Evolutionary conservation across 2,329 filamentous ascomycete species (phyloP), one percentile per base, ranked within the genome.

Genomic region (Orbilia blumenaviensis): DNA sequence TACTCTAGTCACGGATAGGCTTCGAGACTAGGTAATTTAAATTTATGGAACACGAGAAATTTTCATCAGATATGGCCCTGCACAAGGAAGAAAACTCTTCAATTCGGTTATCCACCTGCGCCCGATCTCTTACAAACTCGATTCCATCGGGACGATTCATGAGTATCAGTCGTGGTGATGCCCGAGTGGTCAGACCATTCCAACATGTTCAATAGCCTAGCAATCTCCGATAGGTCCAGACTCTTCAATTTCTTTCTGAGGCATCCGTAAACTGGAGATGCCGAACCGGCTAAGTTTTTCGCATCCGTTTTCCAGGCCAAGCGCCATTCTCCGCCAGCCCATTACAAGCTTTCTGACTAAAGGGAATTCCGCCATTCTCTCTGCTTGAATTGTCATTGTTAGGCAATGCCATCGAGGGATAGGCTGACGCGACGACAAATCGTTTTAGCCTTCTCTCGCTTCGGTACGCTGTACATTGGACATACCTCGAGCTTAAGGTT

Each of bases 261-360:
- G 60, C 66, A 67, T 52, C 58, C 54, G 61, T 62, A 66, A 75
- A 72, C 61, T 68, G 56, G 62, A 75, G 62, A 74, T 66, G 69
- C 69, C 61, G 69, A 74, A 74, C 62, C 69, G 69, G 69, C 69
- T 66, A 74, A 74, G 62, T 56, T 34, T n/a, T 61, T 64, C 63
- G 71, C 62, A 66, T 74, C 32, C 36, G 50, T 68, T 68, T 75
- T 63, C 44, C 62, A 66, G 44, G 54, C 34, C 46, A 62, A 75
- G 71, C 34, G 44, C 46, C 41, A 21, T 25, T 18, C 38, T 25
- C 66, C 36, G 56, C 42, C 56, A 25, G 21, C 46, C 63, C 32
- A 23, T 56, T 38, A 27, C 27, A 38, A 44, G 34, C 46, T 34
- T 32, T 42, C 29, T 61, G 42, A 61, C 56, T 18, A 48, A 25